A percentile compares a stretch with the other conserved stretches of the same genome.
These are phyloP conservation scores for Capsicum baccatum DNA, from an alignment of 257 asterid genomes.

Conservation along the genomic window DNA sequence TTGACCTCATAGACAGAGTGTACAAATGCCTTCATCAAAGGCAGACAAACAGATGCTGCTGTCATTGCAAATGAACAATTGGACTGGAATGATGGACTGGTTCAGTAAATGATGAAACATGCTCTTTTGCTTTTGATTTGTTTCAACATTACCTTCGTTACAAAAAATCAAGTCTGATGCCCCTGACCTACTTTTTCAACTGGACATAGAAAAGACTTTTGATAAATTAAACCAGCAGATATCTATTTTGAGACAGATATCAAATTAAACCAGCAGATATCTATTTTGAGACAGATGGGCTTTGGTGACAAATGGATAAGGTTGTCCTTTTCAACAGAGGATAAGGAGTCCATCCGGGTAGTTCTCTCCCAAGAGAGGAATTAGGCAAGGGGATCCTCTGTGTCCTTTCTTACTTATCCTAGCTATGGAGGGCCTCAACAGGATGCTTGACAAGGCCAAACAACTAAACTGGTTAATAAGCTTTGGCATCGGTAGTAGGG, in stretches of 20 bases:
- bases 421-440: not conserved
- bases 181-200: not conserved
- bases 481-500: not conserved
- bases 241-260: not conserved
- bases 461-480: not conserved
- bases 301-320: conserved; percentile 2
- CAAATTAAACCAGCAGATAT: not conserved
- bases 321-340: not conserved
- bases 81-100: not conserved
- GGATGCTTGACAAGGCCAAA: not conserved
- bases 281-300: not conserved
- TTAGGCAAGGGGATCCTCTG: not conserved
- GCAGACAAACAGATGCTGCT: conserved; percentile 9
- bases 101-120: too few species aligned
- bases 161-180: not conserved
- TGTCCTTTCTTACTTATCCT: not conserved
- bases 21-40: not conserved
- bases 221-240: not conserved
- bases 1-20: too few species aligned
- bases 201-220: not conserved
- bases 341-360: not conserved
- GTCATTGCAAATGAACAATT: not conserved
- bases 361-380: not conserved
- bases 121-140: too few species aligned
- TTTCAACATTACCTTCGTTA: too few species aligned